phyloP scores from a whole-genome alignment of 345 rosid species.

The Euphorbia peplus region DNA sequence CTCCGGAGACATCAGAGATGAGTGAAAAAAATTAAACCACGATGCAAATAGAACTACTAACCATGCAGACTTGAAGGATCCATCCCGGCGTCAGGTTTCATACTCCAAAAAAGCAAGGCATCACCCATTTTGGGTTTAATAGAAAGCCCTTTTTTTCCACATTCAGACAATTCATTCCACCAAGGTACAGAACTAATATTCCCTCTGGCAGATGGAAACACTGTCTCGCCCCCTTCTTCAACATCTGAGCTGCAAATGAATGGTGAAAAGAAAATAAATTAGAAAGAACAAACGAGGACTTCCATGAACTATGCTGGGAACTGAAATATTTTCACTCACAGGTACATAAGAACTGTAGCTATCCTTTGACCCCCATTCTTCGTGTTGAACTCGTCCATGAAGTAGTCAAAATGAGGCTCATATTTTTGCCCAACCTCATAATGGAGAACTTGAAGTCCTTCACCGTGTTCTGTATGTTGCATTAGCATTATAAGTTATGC shows the following conservation, averaged over 20 bases:
- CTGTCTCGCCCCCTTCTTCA: constrained; percentile 97
- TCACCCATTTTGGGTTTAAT: constrained; percentile 93
- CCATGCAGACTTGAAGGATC: constrained; percentile 93
- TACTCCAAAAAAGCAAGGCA: constrained; percentile 97
- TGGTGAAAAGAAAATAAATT: constrained; percentile 16
- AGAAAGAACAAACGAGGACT: constrained; percentile 9
- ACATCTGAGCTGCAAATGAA: constrained; percentile 76
- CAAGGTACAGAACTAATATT: constrained; percentile 78
- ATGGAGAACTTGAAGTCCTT: constrained; percentile 93
- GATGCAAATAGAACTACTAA: constrained; percentile 42
- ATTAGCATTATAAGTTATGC: constrained; percentile 8
- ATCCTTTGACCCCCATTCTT: constrained; percentile 92
- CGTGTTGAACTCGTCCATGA: constrained; percentile 76
- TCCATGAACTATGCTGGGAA: constrained; percentile 6
- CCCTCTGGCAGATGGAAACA: constrained; percentile 85
- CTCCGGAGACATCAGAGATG: background rate
- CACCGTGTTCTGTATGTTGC: constrained; percentile 70
- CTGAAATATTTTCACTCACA: constrained; percentile 45
- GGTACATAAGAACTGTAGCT: constrained; percentile 96
- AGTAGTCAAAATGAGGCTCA: constrained; percentile 94
- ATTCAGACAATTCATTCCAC: constrained; percentile 88
- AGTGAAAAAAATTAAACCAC: constrained; percentile 7
- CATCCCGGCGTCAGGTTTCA: constrained; percentile 79
- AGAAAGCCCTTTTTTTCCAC: constrained; percentile 82
- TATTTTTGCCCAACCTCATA: constrained; percentile 93